Evolutionary conservation across 768 basidiomycete genomes (phyloP).

Genomic region (Termitomyces eurrhizus): DNA sequence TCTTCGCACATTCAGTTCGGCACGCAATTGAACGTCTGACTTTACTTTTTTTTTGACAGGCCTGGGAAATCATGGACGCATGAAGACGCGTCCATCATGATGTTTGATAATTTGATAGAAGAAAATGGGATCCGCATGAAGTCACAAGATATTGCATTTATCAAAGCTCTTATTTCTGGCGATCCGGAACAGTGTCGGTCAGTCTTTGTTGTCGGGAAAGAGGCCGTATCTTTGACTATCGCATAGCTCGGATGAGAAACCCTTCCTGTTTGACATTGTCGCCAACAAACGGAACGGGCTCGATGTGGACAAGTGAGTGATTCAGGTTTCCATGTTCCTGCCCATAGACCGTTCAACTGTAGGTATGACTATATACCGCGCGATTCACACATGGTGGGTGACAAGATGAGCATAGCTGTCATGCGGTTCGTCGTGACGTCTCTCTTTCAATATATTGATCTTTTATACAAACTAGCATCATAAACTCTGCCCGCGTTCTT

Average conservation of each 20-base stretch:
- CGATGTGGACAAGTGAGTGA: conserved; percentile 36
- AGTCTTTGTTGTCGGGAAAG: background rate
- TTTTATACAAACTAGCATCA: conserved; percentile 43
- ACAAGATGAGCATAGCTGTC: conserved; percentile 47
- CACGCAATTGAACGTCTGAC: background rate
- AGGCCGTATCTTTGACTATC: no score
- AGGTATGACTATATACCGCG: conserved; percentile 83
- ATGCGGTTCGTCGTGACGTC: conserved; percentile 32
- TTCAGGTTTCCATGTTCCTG: background rate
- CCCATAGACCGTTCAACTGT: background rate
- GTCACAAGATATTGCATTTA: conserved; percentile 48
- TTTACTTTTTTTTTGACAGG: conserved; percentile 26
- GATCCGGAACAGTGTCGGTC: conserved; percentile 38
- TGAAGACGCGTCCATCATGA: conserved; percentile 77
- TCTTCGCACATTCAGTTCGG: background rate
- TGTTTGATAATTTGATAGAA: conserved; percentile 67
- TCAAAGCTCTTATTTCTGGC: conserved; percentile 83
- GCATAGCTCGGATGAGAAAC: conserved; percentile 50
- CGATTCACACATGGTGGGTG: conserved; percentile 71
- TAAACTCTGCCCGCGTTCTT: conserved; percentile 72
- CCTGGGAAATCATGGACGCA: conserved; percentile 59
- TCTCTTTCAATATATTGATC: background rate
- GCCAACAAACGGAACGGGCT: conserved; percentile 79
- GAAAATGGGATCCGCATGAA: conserved; percentile 50
- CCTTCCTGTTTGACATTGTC: conserved; percentile 81